phyloP scores from a whole-genome alignment of 2,329 filamentous ascomycete species.

The Cadophora gregata region DNA sequence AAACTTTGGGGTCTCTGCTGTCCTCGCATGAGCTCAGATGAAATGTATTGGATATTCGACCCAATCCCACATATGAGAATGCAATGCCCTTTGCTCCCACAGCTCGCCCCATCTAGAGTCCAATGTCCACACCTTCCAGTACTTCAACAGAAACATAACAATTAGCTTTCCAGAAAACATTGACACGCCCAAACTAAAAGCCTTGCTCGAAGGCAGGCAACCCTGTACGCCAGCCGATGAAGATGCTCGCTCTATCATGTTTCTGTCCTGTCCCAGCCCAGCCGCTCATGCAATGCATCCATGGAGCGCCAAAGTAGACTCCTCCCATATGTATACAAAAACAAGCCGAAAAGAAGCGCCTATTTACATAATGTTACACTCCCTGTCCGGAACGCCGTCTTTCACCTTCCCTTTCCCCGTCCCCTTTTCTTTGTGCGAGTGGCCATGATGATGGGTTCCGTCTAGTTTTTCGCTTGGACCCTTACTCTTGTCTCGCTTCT shows the following conservation, averaged over 20 bases:
- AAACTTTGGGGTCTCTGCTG: too few relatives aligned
- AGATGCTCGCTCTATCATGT: not conserved
- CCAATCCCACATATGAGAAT: conserved; percentile 3
- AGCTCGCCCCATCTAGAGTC: not conserved
- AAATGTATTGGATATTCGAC: not conserved
- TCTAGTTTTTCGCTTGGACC: conserved; percentile 32
- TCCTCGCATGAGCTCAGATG: too few relatives aligned
- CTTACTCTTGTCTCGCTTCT: conserved; percentile 40
- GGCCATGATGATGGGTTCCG: conserved; percentile 37
- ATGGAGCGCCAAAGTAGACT: not conserved
- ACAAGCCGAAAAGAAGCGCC: not conserved
- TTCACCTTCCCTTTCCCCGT: conserved; percentile 43
- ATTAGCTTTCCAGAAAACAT: not conserved
- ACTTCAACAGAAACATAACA: not conserved
- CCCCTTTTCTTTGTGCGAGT: conserved; percentile 34
- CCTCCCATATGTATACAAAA: conserved; percentile 12
- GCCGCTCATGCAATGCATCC: not conserved
- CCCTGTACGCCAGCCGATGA: not conserved
- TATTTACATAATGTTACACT: conserved; percentile 55
- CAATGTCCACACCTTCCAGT: not conserved
- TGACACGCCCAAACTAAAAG: not conserved
- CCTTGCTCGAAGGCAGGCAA: conserved; percentile 3
- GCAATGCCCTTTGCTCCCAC: not conserved
- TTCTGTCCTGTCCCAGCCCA: not conserved
- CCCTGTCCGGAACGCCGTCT: conserved; percentile 49